Percentiles rank a stretch among this genome's conserved stretches.
Conservation (phyloP, 768 basidiomycete genomes). For the Russula emetica region DNA sequence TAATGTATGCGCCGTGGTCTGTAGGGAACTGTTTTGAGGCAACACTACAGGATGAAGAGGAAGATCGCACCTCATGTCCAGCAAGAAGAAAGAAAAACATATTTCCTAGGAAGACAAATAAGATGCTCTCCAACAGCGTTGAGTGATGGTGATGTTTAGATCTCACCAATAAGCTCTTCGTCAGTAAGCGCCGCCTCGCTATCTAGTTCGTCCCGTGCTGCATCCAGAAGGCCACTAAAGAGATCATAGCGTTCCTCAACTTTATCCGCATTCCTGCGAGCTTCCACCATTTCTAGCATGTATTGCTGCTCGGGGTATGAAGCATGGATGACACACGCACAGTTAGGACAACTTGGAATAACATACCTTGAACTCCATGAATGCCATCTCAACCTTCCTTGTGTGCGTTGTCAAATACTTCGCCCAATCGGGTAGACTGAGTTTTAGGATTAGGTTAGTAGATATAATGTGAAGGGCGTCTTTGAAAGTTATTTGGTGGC, state of each 20-base stretch:
- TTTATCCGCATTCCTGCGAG: conserved; percentile 18
- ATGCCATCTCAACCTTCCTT: conserved; percentile 37
- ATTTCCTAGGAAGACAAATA: conserved; percentile 19
- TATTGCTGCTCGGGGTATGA: conserved; percentile 24
- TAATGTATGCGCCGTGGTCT: conserved; percentile 40
- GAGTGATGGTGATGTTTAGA: background rate
- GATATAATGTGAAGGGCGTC: conserved; percentile 45
- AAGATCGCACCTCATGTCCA: conserved; percentile 33
- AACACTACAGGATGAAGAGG: background rate
- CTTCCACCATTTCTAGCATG: conserved; percentile 32
- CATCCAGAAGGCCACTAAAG: conserved; percentile 31
- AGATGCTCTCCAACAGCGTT: background rate
- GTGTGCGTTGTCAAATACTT: conserved; percentile 38
- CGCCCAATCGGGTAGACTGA: conserved; percentile 41
- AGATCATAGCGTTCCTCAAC: conserved; percentile 30
- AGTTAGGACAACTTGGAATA: background rate
- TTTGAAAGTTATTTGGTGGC: conserved; percentile 48
- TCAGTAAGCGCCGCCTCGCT: conserved; percentile 22
- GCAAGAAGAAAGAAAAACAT: conserved; percentile 36
- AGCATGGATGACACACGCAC: background rate
- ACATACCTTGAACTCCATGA: conserved; percentile 43
- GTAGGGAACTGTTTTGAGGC: background rate
- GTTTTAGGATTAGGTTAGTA: conserved; percentile 36
- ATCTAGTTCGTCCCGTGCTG: conserved; percentile 26
- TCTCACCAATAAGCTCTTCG: background rate